A percentile compares a stretch with the other conserved stretches of the same genome.
These are phyloP conservation scores for Kwoniella dejecticola DNA, from an alignment of 768 basidiomycete genomes.

Conservation along the genomic window DNA sequence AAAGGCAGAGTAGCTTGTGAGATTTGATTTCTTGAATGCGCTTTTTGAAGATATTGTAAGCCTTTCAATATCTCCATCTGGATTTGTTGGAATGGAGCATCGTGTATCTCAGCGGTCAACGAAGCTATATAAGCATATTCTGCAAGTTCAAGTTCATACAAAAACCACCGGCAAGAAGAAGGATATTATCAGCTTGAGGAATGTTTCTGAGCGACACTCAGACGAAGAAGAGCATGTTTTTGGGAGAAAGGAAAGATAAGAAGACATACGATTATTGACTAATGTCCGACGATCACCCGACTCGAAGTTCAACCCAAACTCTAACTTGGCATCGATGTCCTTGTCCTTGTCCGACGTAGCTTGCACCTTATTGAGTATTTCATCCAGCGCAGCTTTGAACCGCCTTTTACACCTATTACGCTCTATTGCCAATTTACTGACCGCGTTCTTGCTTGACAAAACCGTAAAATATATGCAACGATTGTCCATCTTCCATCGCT, in stretches of 20 bases:
- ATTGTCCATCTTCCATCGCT: background rate
- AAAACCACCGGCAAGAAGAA: no score
- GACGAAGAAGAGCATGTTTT: background rate
- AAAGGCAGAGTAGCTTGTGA: background rate
- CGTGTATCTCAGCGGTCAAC: slow-evolving; percentile 10
- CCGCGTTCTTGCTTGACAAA: slow-evolving; percentile 22
- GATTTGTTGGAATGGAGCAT: slow-evolving; percentile 12
- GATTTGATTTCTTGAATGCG: background rate
- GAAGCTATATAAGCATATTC: slow-evolving; percentile 26
- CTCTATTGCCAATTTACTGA: slow-evolving; percentile 34
- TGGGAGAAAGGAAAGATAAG: background rate
- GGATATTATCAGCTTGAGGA: background rate
- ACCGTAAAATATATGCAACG: slow-evolving; percentile 13
- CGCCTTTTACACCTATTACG: slow-evolving; percentile 20
- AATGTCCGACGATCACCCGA: slow-evolving; percentile 4
- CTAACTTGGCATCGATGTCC: no score
- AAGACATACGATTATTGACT: slow-evolving; percentile 11
- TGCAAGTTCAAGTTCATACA: no score
- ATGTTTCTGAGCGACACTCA: background rate
- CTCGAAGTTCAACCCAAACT: no score
- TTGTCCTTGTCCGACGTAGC: background rate
- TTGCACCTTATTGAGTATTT: slow-evolving; percentile 12
- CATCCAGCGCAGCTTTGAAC: slow-evolving; percentile 29
- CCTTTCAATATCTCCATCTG: slow-evolving; percentile 12
- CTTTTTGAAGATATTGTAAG: slow-evolving; percentile 7